These are phyloP conservation scores for Cordyceps farinosa DNA, from an alignment of 2,329 filamentous ascomycete species.

Conservation along the genomic window DNA sequence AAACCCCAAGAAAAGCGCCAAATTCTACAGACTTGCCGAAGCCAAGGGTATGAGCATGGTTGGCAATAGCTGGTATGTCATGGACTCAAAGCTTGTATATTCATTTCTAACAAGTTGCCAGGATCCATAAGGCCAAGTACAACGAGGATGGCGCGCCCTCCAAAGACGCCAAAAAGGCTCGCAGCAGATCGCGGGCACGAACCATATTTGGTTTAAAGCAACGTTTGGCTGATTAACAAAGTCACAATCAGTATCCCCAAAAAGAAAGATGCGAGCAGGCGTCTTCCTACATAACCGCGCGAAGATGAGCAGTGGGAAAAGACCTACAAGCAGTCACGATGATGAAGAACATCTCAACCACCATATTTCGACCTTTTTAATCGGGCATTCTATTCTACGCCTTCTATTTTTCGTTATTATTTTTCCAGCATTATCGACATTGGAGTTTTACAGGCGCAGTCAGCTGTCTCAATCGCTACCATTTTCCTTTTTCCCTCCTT, in stretches of 20 bases:
- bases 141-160: constrained; percentile 56
- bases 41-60: constrained; percentile 95
- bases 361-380: constrained; percentile 7
- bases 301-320: not conserved
- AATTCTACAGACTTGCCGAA: constrained; percentile 85
- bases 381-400: not conserved
- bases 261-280: not conserved
- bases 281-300: not conserved
- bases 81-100: not conserved
- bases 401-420: not conserved
- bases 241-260: constrained; percentile 23
- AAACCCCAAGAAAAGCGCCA: constrained; percentile 89
- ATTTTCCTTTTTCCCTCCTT: not conserved
- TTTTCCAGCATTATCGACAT: constrained; percentile 6
- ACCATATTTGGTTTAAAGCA: constrained; percentile 61
- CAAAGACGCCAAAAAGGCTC: constrained; percentile 58
- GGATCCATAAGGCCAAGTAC: constrained; percentile 97
- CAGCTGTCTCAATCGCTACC: constrained; percentile 8
- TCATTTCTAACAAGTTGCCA: constrained; percentile 33
- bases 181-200: constrained; percentile 73
- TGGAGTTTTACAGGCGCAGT: constrained; percentile 8
- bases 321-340: not conserved
- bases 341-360: not conserved
- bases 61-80: constrained; percentile 89
- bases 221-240: constrained; percentile 22